Evolutionary conservation across 2,329 filamentous ascomycete species (phyloP).

Genomic region (Trichothecium sympodiale): DNA sequence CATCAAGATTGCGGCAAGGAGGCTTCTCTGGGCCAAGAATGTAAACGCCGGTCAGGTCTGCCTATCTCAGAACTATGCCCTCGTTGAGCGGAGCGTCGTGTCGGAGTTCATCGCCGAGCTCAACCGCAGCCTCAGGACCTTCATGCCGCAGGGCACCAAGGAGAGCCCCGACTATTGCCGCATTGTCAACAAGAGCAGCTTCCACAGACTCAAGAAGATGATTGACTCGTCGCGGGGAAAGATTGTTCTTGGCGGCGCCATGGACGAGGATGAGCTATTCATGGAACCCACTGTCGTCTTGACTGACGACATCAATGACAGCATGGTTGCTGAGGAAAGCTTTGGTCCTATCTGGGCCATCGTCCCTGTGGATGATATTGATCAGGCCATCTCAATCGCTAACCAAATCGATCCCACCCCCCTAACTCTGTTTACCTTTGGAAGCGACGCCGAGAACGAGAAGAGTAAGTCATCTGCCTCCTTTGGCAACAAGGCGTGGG

Average conservation of each 20-base stretch:
- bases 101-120: conserved; percentile 64
- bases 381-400: conserved; percentile 73
- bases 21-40: conserved; percentile 82
- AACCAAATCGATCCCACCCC: conserved; percentile 77
- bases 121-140: conserved; percentile 58
- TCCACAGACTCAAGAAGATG: conserved; percentile 78
- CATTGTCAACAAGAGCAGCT: conserved; percentile 73
- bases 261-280: conserved; percentile 69
- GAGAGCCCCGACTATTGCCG: conserved; percentile 67
- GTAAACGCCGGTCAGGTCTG: conserved; percentile 86
- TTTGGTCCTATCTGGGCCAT: conserved; percentile 91
- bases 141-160: conserved; percentile 75
- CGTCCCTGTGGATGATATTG: conserved; percentile 65
- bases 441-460: conserved; percentile 64
- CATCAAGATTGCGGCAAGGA: conserved; percentile 66
- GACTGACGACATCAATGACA: conserved; percentile 56
- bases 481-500: not conserved
- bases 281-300: conserved; percentile 92
- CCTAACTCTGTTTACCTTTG: conserved; percentile 76
- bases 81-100: conserved; percentile 67
- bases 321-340: conserved; percentile 74
- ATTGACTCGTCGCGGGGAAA: conserved; percentile 74
- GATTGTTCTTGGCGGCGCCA: conserved; percentile 76
- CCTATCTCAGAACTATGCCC: conserved; percentile 82
- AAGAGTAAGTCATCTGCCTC: conserved; percentile 43